Conservation (phyloP, 2,329 filamentous ascomycete species). For the Colletotrichum spinosum region DNA sequence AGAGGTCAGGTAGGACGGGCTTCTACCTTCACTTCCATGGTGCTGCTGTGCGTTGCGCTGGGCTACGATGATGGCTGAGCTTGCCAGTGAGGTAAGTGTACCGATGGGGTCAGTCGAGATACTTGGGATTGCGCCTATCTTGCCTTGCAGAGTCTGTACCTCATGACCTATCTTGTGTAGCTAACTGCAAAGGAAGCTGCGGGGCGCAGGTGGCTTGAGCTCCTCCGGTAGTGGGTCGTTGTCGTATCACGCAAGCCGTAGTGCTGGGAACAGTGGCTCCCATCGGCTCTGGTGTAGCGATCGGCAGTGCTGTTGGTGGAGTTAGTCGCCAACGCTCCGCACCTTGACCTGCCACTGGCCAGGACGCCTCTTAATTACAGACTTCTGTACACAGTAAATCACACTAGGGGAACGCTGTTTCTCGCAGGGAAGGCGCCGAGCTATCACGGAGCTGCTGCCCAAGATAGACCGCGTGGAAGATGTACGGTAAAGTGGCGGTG, state of each 20-base stretch:
- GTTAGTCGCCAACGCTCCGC: conserved; percentile 12
- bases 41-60: background rate
- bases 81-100: background rate
- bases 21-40: conserved; percentile 25
- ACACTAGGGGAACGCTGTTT: too few relatives aligned
- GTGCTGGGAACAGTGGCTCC: conserved; percentile 13
- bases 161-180: too few relatives aligned
- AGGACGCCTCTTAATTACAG: too few relatives aligned
- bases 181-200: conserved; percentile 25
- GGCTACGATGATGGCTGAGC: conserved; percentile 26
- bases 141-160: too few relatives aligned
- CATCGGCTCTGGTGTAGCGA: conserved; percentile 11
- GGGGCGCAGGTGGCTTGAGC: conserved; percentile 33
- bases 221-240: background rate
- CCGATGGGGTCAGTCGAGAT: too few relatives aligned
- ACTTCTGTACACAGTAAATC: too few relatives aligned
- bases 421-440: too few relatives aligned
- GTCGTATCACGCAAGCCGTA: conserved; percentile 19
- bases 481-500: too few relatives aligned
- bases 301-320: conserved; percentile 32
- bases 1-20: background rate
- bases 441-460: too few relatives aligned
- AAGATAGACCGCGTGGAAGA: too few relatives aligned
- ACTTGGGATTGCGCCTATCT: too few relatives aligned
- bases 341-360: too few relatives aligned